Conservation (phyloP, 495 filamentous ascomycete species). For the Podospora fimiseda region DNA sequence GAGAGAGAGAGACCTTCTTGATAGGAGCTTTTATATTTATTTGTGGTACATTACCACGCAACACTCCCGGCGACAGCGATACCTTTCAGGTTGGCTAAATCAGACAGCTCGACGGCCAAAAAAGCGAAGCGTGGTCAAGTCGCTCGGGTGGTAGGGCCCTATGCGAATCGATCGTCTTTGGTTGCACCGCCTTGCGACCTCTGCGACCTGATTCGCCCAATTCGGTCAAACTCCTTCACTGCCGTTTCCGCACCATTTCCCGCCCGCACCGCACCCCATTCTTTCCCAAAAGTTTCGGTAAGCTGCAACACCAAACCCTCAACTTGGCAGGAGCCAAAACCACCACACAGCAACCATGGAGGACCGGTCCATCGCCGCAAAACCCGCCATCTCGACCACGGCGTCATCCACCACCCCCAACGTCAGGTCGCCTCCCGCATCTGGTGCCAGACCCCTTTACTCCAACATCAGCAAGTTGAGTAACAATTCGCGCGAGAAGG, state of each 20-base stretch:
- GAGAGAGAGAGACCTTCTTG: too few relatives aligned
- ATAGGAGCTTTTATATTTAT: too few relatives aligned
- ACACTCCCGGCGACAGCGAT: not conserved
- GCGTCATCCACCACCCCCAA: slow-evolving; percentile 19
- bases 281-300: slow-evolving; percentile 30
- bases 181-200: slow-evolving; percentile 20
- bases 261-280: slow-evolving; percentile 18
- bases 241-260: slow-evolving; percentile 31
- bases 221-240: slow-evolving; percentile 29
- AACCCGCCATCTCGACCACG: slow-evolving; percentile 14
- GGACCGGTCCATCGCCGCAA: slow-evolving; percentile 29
- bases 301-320: slow-evolving; percentile 21
- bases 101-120: slow-evolving; percentile 6
- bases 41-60: slow-evolving; percentile 1
- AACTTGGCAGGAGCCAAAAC: slow-evolving; percentile 17
- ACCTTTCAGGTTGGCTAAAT: not conserved
- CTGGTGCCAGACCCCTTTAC: slow-evolving; percentile 19
- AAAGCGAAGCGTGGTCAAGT: slow-evolving; percentile 18
- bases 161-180: slow-evolving; percentile 18
- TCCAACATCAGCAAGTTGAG: slow-evolving; percentile 29
- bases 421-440: slow-evolving; percentile 23
- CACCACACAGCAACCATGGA: slow-evolving; percentile 28
- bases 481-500: slow-evolving; percentile 21
- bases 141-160: slow-evolving; percentile 9
- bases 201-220: slow-evolving; percentile 29